Evolutionary conservation across 169 alveolate species (phyloP), one percentile per base, ranked within the genome.

Genomic region (Cyclospora cayetanensis): DNA sequence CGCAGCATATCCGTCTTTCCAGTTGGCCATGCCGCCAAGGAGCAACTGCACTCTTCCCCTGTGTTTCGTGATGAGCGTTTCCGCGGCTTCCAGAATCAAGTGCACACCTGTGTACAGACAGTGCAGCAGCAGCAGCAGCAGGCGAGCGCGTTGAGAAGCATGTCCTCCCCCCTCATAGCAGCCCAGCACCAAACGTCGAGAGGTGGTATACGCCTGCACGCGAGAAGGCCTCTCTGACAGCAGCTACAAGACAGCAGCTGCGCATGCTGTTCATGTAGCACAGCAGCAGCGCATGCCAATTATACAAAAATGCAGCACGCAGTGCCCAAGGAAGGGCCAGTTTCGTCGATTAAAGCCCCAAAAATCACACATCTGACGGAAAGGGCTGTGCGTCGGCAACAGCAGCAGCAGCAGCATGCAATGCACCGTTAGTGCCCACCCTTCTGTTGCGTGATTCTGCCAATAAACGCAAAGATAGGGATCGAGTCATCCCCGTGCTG

Each of bases 11-110:
- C 96, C 96, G 53, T 98, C 99, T 86, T 95, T 94, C 80, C 87
- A 82, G 76, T 93, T 96, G 35, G 97, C 98, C 91, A 94, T 95
- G 43, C 99, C 99, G 31, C 99, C 99, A 11, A 98, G 97, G 50
- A 98, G 93, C 63, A 98, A 95, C 63, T 97, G 95, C 41, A 97
- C 94, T 94, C 96, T 93, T 25, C 96, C 95, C 52, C 95, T 91
- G 53, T 96, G 86, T 63, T 93, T 90, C 70, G 93, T 88, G 53
- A 97, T 96, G 11, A 97, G 85, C 53, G 94, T 95, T 94, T 97
- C 98, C 27, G 97, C 98, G 5, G 97, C 97, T 39, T 97, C 98
- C 37, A 96, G 88, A 41, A 97, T 97, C 31, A 97, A 85, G 70
- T 96, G 98, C 27, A 97, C 98, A 50, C 99, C 93, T 90, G 72